A percentile compares a stretch with the other conserved stretches of the same genome.
Conservation (phyloP, 805 yeast genomes). For the Wickerhamomyces mucosus region DNA sequence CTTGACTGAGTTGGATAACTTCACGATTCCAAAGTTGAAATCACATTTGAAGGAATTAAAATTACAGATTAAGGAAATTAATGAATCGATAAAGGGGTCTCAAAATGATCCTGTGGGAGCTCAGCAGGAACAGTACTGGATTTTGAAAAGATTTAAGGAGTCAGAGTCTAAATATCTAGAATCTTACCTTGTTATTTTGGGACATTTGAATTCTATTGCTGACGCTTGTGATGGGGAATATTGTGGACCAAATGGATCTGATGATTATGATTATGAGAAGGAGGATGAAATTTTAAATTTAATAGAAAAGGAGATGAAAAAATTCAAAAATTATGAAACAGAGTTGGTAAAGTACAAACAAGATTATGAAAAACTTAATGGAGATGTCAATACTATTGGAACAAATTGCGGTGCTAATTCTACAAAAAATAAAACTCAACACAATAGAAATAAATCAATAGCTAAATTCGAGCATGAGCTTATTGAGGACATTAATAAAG, state of each 20-base stretch:
- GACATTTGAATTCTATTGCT: conserved; percentile 12
- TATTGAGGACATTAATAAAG: background rate
- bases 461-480: background rate
- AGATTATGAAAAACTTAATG: background rate
- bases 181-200: conserved; percentile 13
- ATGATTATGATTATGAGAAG: conserved; percentile 16
- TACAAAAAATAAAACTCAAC: background rate
- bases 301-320: conserved; percentile 13
- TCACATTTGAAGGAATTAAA: conserved; percentile 7
- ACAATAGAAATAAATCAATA: background rate
- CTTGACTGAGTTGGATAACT: conserved; percentile 13
- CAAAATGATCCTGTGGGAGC: conserved; percentile 2
- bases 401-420: background rate
- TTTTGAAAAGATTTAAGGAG: conserved; percentile 3
- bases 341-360: conserved; percentile 1
- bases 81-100: conserved; percentile 1
- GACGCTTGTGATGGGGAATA: conserved; percentile 7
- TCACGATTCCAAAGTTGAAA: conserved; percentile 15
- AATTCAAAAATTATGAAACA: conserved; percentile 15
- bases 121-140: no score
- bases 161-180: conserved; percentile 13
- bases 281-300: conserved; percentile 17
- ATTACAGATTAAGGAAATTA: conserved; percentile 4
- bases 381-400: background rate
- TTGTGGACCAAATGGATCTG: background rate